A percentile compares a stretch with the other conserved stretches of the same genome.
Evolutionary conservation across 306 rosid genomes (phyloP).

Genomic region (Prosopis cineraria): DNA sequence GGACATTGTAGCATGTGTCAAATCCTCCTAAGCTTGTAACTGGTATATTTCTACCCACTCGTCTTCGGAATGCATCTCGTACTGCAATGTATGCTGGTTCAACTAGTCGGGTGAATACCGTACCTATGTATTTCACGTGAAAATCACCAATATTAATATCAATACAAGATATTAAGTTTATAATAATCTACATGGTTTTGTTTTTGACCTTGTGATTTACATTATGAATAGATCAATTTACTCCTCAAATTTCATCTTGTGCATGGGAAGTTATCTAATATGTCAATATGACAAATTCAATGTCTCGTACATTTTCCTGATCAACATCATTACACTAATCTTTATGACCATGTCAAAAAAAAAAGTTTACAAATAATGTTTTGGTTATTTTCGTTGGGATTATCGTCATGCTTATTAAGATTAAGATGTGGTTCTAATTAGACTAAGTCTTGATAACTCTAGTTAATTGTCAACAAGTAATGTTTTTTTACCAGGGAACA

Average conservation of each 20-base stretch:
- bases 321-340: background rate
- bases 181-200: too few species aligned
- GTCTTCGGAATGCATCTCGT: constrained; percentile 70
- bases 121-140: constrained; percentile 47
- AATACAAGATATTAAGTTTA: too few species aligned
- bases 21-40: constrained; percentile 82
- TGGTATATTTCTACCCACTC: constrained; percentile 46
- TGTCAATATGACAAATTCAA: background rate
- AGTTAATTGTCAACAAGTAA: background rate
- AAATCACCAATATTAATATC: background rate
- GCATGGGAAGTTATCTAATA: background rate
- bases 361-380: too few species aligned
- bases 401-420: background rate
- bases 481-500: constrained; percentile 1
- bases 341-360: background rate
- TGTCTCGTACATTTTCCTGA: background rate
- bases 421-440: background rate
- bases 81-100: constrained; percentile 69
- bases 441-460: background rate
- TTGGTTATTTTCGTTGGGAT: too few species aligned
- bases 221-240: background rate
- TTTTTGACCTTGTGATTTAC: too few species aligned
- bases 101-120: constrained; percentile 84
- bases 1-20: constrained; percentile 79
- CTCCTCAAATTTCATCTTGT: background rate